phyloP scores from a whole-genome alignment of 768 basidiomycete genomes.

The Lactifluus echinatus region DNA sequence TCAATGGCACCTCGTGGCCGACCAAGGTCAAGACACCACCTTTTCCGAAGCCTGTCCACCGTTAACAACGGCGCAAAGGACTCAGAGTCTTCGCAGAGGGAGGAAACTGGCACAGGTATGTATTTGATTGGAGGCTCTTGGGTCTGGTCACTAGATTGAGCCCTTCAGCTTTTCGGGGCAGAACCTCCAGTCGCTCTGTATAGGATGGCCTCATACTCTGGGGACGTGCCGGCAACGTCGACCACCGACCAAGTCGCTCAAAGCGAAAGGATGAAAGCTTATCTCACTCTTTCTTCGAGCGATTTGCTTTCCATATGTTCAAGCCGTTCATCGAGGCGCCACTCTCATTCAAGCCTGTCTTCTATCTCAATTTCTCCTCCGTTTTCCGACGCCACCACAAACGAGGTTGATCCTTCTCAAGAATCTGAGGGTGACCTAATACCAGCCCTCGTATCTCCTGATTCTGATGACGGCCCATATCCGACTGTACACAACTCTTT shows the following conservation, averaged over 20 bases:
- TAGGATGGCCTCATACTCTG: conserved; percentile 26
- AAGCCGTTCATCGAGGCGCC: background rate
- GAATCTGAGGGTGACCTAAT: background rate
- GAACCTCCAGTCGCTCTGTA: conserved; percentile 39
- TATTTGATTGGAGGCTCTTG: background rate
- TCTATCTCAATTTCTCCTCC: conserved; percentile 6
- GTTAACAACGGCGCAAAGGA: conserved; percentile 30
- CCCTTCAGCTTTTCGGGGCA: conserved; percentile 39
- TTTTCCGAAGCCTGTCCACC: background rate
- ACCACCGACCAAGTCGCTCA: conserved; percentile 10
- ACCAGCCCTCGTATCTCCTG: background rate
- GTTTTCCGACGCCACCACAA: background rate
- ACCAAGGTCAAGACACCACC: background rate
- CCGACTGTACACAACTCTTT: background rate
- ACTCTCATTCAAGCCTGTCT: conserved; percentile 11
- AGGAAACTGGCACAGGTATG: conserved; percentile 45
- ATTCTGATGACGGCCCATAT: background rate
- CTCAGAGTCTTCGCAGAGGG: conserved; percentile 37
- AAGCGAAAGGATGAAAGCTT: conserved; percentile 23
- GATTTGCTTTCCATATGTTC: background rate
- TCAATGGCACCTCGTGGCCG: background rate
- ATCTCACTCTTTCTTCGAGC: conserved; percentile 11
- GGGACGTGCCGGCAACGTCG: conserved; percentile 3
- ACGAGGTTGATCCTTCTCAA: background rate
- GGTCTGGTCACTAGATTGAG: background rate